Percentiles rank a stretch among this genome's conserved stretches.
phyloP scores from a whole-genome alignment of 306 rosid species.

The Hippophae tibetana region DNA sequence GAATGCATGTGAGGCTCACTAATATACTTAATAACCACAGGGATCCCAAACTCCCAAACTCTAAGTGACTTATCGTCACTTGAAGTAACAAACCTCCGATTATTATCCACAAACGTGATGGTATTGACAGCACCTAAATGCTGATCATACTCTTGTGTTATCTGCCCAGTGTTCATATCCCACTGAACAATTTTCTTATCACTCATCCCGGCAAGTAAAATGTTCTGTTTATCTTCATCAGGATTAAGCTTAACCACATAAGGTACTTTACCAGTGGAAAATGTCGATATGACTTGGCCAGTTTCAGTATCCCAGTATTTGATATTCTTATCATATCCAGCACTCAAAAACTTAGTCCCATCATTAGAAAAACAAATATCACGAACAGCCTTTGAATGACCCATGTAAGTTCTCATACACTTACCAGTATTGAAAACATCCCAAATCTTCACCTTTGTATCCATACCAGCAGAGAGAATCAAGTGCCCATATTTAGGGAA shows the following conservation, averaged over 20 bases:
- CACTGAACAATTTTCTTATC: constrained; percentile 99
- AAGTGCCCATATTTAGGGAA: constrained; percentile 86
- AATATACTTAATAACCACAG: constrained; percentile 92
- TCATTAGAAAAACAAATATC: constrained; percentile 89
- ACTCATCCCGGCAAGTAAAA: constrained; percentile 93
- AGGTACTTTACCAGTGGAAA: constrained; percentile 84
- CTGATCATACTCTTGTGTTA: constrained; percentile 98
- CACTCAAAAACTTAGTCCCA: constrained; percentile 77
- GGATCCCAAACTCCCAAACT: constrained; percentile 96
- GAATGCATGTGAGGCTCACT: constrained; percentile 99
- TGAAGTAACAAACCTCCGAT: constrained; percentile 90
- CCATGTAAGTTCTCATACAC: constrained; percentile 97
- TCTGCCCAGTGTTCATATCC: constrained; percentile 92
- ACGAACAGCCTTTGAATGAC: constrained; percentile 80
- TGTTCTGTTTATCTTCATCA: constrained; percentile 88
- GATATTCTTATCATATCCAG: constrained; percentile 90
- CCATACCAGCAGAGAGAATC: constrained; percentile 87
- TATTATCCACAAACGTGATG: constrained; percentile 93
- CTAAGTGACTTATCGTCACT: constrained; percentile 94
- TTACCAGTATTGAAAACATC: constrained; percentile 90
- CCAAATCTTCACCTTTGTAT: constrained; percentile 95
- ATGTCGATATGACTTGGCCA: constrained; percentile 88
- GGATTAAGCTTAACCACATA: constrained; percentile 94
- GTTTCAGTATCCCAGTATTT: constrained; percentile 99
- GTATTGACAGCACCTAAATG: constrained; percentile 99